A percentile compares a stretch with the other conserved stretches of the same genome.
phyloP scores from a whole-genome alignment of 1,284 basidiomycete species.

The Sphaerobolus stellatus region DNA sequence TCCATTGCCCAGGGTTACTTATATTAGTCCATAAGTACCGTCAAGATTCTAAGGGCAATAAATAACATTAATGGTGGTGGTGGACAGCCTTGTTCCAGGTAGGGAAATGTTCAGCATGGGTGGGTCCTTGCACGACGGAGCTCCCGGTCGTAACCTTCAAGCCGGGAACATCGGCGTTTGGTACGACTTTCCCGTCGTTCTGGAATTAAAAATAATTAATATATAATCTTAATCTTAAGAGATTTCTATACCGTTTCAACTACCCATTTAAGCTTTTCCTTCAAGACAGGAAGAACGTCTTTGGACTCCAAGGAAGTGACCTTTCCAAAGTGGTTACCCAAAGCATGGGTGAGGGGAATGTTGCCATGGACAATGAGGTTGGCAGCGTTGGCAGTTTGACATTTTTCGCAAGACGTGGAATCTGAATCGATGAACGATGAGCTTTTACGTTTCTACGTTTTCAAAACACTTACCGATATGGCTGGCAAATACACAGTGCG shows the following conservation, averaged over 20 bases:
- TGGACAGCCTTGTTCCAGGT: background rate
- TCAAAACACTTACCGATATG: slow-evolving; percentile 5
- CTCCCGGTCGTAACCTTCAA: background rate
- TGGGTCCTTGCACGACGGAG: background rate
- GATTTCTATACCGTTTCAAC: background rate
- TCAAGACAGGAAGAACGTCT: slow-evolving; percentile 3
- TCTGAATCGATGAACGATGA: background rate
- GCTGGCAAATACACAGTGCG: slow-evolving; percentile 10
- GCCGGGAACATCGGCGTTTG: background rate
- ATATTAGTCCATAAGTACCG: too few relatives aligned
- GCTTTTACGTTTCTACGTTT: background rate
- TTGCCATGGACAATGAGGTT: slow-evolving; percentile 5
- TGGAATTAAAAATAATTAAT: background rate
- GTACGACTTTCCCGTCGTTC: background rate
- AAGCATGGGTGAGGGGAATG: slow-evolving; percentile 8
- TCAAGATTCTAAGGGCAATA: too few relatives aligned
- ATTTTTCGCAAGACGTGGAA: slow-evolving; percentile 9
- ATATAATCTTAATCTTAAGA: background rate
- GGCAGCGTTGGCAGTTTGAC: slow-evolving; percentile 4
- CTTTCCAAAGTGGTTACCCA: slow-evolving; percentile 8
- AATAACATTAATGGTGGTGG: too few relatives aligned
- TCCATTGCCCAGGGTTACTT: too few relatives aligned
- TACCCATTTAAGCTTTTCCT: slow-evolving; percentile 12
- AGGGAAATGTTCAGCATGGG: background rate
- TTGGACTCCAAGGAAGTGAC: slow-evolving; percentile 4